Conservation (phyloP, 257 asterid genomes). For the Henckelia pumila region DNA sequence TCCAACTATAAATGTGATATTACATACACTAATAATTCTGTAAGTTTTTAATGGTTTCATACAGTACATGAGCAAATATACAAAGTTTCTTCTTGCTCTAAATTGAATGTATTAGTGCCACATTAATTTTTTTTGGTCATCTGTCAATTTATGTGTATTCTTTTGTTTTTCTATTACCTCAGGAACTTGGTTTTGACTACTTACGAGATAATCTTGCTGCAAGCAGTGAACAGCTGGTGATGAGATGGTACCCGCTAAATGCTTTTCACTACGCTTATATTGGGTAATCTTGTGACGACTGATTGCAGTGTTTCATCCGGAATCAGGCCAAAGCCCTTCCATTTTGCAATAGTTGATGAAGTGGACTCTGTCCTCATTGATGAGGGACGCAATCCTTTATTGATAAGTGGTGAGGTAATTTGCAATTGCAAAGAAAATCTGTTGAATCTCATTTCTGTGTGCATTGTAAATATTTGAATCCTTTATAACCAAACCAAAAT, state of each 20-base stretch:
- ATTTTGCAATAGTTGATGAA: conserved; percentile 96
- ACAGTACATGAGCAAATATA: conserved; percentile 12
- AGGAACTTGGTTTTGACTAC: conserved; percentile 99
- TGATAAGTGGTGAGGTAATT: conserved; percentile 92
- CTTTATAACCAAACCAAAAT: neutral
- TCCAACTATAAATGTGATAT: conserved; percentile 82
- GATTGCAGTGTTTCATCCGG: conserved; percentile 22
- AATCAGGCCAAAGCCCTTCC: conserved; percentile 95
- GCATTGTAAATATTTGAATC: conserved; percentile 4
- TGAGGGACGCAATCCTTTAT: conserved; percentile 94
- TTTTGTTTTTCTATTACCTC: conserved; percentile 26
- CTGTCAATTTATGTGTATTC: conserved; percentile 7
- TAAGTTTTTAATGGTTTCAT: conserved; percentile 33
- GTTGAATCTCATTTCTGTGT: neutral
- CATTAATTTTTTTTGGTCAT: conserved; percentile 12
- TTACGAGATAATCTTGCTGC: conserved; percentile 85
- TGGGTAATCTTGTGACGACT: conserved; percentile 11
- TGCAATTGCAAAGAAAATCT: conserved; percentile 25
- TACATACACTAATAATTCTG: conserved; percentile 92
- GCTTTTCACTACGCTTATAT: conserved; percentile 17
- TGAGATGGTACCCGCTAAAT: conserved; percentile 81
- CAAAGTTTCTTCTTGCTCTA: conserved; percentile 4
- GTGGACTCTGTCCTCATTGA: conserved; percentile 98
- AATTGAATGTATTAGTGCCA: neutral
- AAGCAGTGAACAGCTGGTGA: conserved; percentile 75